Evolutionary conservation across 1,139 yeast genomes (phyloP), one percentile per base, ranked within the genome.

Genomic region (Hansenula sp.): DNA sequence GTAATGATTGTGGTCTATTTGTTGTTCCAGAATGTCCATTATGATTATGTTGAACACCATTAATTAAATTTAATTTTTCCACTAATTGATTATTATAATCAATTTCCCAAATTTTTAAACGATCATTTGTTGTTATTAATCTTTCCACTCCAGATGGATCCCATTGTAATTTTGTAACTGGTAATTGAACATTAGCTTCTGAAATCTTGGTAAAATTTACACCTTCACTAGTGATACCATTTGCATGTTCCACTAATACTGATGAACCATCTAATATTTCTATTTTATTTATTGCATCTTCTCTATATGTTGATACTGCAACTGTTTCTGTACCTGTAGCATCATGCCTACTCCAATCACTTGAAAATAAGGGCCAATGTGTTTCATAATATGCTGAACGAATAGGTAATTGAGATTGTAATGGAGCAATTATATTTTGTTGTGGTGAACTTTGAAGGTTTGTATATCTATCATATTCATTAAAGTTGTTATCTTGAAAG

Each of bases 101-200:
- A 32, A 79, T 68, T 47, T 76, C 77, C 71, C 87, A 86, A 21
- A 86, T 56, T 40, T 92, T 67, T 42, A 86, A 64, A 36, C 83
- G 81, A 53, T 86, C 95, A 43, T 83, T 79, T 11, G 87, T 75
- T 1, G 90, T 76, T 2, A 87, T 82, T 33, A 86, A 59, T 42
- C 80, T 61, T 18, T 47, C 47, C 39, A 50, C 29, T 13, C 44
- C 37, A 40, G 45, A 20, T 2, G 92, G 90, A 52, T 82, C 88
- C 94, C 94, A 85, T 51, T 77, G 81, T 29, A 84, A 54, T 43
- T 75, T 73, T 0, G 95, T 84, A 5, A 79, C 68, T 0, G 95
- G 95, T 49, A 80, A 78, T 40, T 77, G 78, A 12, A 81, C 71
- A 17, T 61, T 58, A 9, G 70, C 62, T 45, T 82, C 89, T n/a